Base-by-base conservation (phyloP, 305 asterid genomes). In the Solanum hybrid region DNA sequence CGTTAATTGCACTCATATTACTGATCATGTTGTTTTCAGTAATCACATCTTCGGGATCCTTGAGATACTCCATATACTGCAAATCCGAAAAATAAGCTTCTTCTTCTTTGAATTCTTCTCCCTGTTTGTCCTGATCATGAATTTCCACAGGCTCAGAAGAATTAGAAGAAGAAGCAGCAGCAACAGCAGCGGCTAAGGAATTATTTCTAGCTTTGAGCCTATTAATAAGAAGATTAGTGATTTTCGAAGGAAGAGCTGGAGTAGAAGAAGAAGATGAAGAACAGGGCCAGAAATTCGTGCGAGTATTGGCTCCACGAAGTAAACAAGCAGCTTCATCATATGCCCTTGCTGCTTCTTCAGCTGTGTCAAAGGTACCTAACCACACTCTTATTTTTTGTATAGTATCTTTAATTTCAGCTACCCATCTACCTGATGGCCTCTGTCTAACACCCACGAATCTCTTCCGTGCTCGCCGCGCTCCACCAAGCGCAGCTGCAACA, bases 131-230 rank as follows among this genome's bases (percentile, higher is more conserved):
- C 27, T 71, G 85, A 36, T 40, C 26, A 36, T 80, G 89, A 73
- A 64, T 71, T 51, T 32, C 85, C 19, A 91, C 76, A 69, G 87
- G 78, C 66, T 88, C 91, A 38, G 78, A 72, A 88, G 91, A 92
- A 34, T n/a, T 42, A 27, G 40, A 31, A 15, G 88, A 69, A 86
- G 88, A 85, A 64, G 27, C 7, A 4, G 90, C 82, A 40, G 89
- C 42, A 19, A n/a, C 71, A 0, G 36, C 82, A 0, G 72, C 85
- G 37, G 90, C 91, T 15, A 93, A 87, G 84, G 94, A 93, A 73
- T 80, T 93, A 89, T 95, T 95, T 80, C 99, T 92, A 35, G 98
- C 98, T 85, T 94, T 94, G 7, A 96, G 93, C 91, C 98, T 93
- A 89, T 87, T 94, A 24, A 95, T 91, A 51, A 96, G 97, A 80